Conservation (phyloP, 2,329 filamentous ascomycete species). For the Leptographium wingfieldii region DNA sequence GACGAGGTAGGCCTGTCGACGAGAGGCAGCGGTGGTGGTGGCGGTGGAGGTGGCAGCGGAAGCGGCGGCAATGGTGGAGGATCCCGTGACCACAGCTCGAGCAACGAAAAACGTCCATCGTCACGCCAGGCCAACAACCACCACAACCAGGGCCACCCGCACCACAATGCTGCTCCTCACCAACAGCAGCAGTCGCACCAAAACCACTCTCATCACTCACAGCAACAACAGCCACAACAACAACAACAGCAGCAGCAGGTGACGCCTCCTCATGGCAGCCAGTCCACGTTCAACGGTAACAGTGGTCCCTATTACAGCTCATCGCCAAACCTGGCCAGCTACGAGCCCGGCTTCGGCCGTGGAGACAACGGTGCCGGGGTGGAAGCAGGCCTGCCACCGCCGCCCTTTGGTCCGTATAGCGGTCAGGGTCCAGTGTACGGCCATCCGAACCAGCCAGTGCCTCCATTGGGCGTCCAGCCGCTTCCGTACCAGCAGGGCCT, state of each 20-base stretch:
- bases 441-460: constrained; percentile 6
- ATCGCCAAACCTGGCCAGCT: constrained; percentile 30
- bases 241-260: constrained; percentile 14
- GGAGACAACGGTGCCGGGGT: constrained; percentile 35
- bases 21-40: constrained; percentile 24
- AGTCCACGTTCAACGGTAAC: constrained; percentile 6
- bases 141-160: constrained; percentile 18
- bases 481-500: constrained; percentile 48
- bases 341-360: constrained; percentile 39
- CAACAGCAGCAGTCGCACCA: constrained; percentile 18
- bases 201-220: constrained; percentile 19
- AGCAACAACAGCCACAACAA: constrained; percentile 19
- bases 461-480: constrained; percentile 24
- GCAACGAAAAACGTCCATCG: constrained; percentile 39
- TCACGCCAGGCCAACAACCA: constrained; percentile 41
- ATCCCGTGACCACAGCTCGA: constrained; percentile 32
- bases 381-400: constrained; percentile 7
- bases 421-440: constrained; percentile 7
- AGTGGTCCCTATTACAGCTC: constrained; percentile 41
- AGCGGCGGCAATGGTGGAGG: constrained; percentile 25
- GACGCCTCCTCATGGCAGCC: constrained; percentile 8
- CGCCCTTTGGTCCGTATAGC: constrained; percentile 6
- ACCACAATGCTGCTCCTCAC: constrained; percentile 11
- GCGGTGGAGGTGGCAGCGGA: constrained; percentile 19
- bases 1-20: constrained; percentile 90